Conservation (phyloP, 129 eudicot species). For the Helichrysum umbraculigerum region DNA sequence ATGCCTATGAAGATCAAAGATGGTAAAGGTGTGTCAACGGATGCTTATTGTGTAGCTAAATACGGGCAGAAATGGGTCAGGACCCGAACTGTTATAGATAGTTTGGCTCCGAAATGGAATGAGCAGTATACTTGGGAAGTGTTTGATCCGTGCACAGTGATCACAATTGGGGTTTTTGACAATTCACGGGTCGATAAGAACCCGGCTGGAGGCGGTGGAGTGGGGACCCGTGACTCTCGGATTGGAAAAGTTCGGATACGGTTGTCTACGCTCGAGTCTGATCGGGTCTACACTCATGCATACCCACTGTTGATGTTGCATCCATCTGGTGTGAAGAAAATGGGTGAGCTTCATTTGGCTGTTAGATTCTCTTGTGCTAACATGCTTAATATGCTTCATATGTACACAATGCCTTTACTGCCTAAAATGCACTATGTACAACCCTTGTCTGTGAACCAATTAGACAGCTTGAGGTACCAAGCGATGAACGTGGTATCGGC, state of each 20-base stretch:
- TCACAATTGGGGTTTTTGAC: constrained; percentile 87
- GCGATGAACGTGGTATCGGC: constrained; percentile 82
- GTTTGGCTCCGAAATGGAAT: constrained; percentile 83
- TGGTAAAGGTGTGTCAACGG: constrained; percentile 84
- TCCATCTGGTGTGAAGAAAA: constrained; percentile 91
- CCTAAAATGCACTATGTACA: constrained; percentile 95
- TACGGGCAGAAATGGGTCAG: constrained; percentile 96
- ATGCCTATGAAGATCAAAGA: constrained; percentile 88
- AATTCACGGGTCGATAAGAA: constrained; percentile 75
- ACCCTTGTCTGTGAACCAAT: constrained; percentile 75
- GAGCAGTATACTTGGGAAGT: constrained; percentile 99
- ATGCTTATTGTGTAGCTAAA: constrained; percentile 90
- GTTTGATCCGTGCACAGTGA: constrained; percentile 94
- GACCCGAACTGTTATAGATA: constrained; percentile 85
- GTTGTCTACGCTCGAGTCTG: constrained; percentile 77
- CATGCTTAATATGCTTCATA: constrained; percentile 72
- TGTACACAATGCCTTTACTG: constrained; percentile 79
- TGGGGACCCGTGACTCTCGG: constrained; percentile 58
- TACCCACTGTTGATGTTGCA: constrained; percentile 88
- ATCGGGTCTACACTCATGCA: constrained; percentile 84
- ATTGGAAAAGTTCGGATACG: constrained; percentile 88
- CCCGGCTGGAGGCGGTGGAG: constrained; percentile 25
- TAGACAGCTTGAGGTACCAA: constrained; percentile 88
- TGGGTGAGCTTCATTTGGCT: constrained; percentile 98
- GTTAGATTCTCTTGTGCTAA: constrained; percentile 89